Evolutionary conservation across 1,139 yeast genomes (phyloP), one percentile per base, ranked within the genome.

Genomic region (Eremothecium gossypii): DNA sequence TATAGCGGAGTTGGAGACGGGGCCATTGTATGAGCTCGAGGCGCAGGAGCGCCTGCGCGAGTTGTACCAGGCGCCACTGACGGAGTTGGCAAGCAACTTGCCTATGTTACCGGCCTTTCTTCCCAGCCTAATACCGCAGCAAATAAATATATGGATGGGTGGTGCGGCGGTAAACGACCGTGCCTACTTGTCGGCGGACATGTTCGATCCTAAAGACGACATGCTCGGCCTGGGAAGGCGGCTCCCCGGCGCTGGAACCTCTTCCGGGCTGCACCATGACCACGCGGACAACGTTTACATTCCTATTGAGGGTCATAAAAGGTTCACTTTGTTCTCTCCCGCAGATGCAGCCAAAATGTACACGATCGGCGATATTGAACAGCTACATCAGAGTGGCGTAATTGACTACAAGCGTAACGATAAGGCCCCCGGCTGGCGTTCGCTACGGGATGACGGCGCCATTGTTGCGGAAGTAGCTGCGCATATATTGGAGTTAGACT

Each of bases 201-300:
- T 40, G 2, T 50, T 54, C 12, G 57, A 62, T 7, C 46, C 52
- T 2, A 36, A 47, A 1, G 46, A 57, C 8, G 39, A 52, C 1
- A 45, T 39, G 33, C 57, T 63, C 13, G 75, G 75, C 0, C 51
- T 77, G 1, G 83, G 82, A 0, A 71, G 73, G 48, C 64, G 63
- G 17, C 58, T 78, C 1, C 78, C 83, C 1, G 71, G 73, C 1
- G 60, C 60, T 1, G 83, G 82, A 1, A 67, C 78, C 0, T 79
- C 86, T 0, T 78, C 87, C 0, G 91, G 91, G 0, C 62, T 82
- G n/a, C 91, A 82, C 52, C 91, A 82, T 56, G 91, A 82, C 55
- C 87, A 81, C 59, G 83, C 89, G 1, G 87, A 81, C 55, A 82
- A 82, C 53, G 63, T 81, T 33, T 82, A 82, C 56, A 65, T 81